A percentile compares a stretch with the other conserved stretches of the same genome.
These are phyloP conservation scores for Medicago arabica DNA, from an alignment of 306 rosid species.

Conservation along the genomic window DNA sequence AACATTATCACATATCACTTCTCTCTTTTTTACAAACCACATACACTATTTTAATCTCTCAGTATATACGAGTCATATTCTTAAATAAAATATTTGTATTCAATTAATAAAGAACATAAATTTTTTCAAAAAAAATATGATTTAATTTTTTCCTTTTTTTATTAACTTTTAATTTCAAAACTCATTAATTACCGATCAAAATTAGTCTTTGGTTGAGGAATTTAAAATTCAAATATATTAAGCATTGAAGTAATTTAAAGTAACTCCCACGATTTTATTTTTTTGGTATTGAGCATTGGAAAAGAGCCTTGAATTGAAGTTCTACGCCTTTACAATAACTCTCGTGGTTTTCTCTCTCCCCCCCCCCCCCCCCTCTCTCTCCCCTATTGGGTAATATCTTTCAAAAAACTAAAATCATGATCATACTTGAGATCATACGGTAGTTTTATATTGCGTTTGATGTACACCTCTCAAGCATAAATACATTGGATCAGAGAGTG, in stretches of 20 bases:
- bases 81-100: background rate
- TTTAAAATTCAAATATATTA: background rate
- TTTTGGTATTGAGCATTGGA: background rate
- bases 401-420: background rate
- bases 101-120: background rate
- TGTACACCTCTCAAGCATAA: background rate
- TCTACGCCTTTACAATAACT: background rate
- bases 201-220: background rate
- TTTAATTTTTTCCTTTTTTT: background rate
- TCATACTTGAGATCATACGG: background rate
- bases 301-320: background rate
- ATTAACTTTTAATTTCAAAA: slow-evolving; percentile 3
- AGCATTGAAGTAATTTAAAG: background rate
- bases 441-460: background rate
- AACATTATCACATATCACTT: too few relatives aligned
- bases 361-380: too few relatives aligned
- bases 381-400: background rate
- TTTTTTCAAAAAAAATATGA: background rate
- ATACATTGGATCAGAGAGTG: background rate
- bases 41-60: too few relatives aligned
- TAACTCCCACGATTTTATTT: too few relatives aligned
- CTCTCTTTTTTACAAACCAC: too few relatives aligned
- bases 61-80: too few relatives aligned
- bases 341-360: background rate
- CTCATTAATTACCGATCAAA: background rate